Base-by-base conservation (phyloP, 2,329 filamentous ascomycete species). In the Xylariales sp. region DNA sequence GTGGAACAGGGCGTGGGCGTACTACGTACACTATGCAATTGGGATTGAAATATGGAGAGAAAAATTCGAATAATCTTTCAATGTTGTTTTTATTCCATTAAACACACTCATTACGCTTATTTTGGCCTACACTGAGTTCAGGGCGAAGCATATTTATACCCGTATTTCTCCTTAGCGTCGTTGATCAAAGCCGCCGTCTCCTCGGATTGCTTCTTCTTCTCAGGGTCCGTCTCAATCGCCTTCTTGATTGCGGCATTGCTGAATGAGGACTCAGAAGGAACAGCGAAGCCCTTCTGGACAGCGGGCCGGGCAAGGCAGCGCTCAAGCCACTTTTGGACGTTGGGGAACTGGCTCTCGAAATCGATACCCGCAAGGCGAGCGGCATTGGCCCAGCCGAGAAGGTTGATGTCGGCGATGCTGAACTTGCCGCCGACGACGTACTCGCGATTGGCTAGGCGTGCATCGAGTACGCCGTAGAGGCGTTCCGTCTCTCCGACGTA, bases 401-500 rank as follows among this genome's bases (percentile, higher is more conserved):
- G 83, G 36, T 90, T 86, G 63, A 95, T 93, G 80, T 95, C 92
- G 0, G 89, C 91, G 64, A 91, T 89, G 72, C 85, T 88, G 78
- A 84, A 89, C 74, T 86, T 87, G 71, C 88, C 85, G 3, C 90
- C 90, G 3, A 83, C 86, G 6, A 88, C 75, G 69, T 81, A 89
- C 61, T 87, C 83, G 3, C 85, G 81, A 30, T 78, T 75, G 14
- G 73, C 73, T 14, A 95, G 87, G 61, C 90, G 90, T 74, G 84
- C 83, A 77, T 95, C 86, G 1, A 95, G 84, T 23, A 94, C 83
- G 30, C 90, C 86, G 79, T 94, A 94, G 1, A 95, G 84, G 2
- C 93, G 87, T 71, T 91, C 85, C 1, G 89, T 88, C 83, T 95
- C 93, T 74, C 91, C 93, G 61, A 90, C 83, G 79, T 94, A 95